Evolutionary conservation across 768 basidiomycete genomes (phyloP), one percentile per base, ranked within the genome.

Genomic region (Austroboletus festivus): DNA sequence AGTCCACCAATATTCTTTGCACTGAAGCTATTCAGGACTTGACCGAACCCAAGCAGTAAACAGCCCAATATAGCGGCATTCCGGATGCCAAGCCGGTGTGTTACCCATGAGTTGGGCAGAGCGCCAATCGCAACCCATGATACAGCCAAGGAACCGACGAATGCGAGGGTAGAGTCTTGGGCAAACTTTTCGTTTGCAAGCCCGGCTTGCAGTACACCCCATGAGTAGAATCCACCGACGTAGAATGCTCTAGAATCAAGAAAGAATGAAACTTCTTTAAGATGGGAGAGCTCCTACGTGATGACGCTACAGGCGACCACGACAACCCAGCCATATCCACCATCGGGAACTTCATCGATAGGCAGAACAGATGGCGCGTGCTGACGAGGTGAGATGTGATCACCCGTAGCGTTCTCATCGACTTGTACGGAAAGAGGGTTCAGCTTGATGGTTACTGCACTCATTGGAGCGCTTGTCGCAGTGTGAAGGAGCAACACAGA

Each of bases 261-360:
- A 16, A 42, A 16, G 23, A 19, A 9, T 28, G 21, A 20, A 19
- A 2, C 11, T 24, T 20, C 5, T 10, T 19, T 26, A 16, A 21
- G 16, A 2, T 10, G 12, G 20, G 31, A 41, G 12, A 38, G 33
- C 31, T 20, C 63, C 22, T 48, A 68, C 68, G 54, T 46, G 52
- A 59, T 56, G 46, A 62, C 42, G 46, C 60, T 53, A 43, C 65
- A 71, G 4, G 56, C 60, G 10, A 58, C 58, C 33, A 68, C 59
- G n/a, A 68, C 56, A 2, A 62, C 60, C 64, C 66, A 70, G 15
- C 63, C 67, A 31, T 68, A 66, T 18, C 63, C 64, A 5, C 67
- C 64, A 20, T 68, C 67, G 7, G 65, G 67, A 8, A 60, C 46
- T 6, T 60, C 43, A 3, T 52, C 51, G 12, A 46, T 26, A 10